A percentile compares a stretch with the other conserved stretches of the same genome.
phyloP scores from a whole-genome alignment of 441 rosid species.

The Erodium texanum region DNA sequence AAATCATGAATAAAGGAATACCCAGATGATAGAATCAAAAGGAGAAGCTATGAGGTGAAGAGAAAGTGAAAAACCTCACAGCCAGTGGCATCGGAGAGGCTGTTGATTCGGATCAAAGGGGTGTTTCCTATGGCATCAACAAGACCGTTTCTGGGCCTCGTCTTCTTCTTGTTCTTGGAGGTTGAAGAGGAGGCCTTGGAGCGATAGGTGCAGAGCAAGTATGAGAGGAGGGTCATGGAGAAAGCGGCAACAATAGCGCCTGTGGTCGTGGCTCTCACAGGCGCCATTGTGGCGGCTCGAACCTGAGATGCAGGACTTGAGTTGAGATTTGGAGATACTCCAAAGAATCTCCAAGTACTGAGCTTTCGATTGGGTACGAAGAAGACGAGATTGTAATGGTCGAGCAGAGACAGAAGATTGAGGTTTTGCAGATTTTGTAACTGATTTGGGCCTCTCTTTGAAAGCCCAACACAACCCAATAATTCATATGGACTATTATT shows the following conservation, averaged over 20 bases:
- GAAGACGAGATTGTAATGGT: background rate
- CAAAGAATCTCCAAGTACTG: background rate
- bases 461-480: background rate
- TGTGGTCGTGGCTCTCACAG: slow-evolving; percentile 25
- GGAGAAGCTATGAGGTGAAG: background rate
- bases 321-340: background rate
- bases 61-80: slow-evolving; percentile 47
- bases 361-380: background rate
- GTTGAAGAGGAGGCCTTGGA: background rate
- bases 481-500: too few relatives aligned
- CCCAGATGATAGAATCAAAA: background rate
- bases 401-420: background rate
- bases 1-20: background rate
- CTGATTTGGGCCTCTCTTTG: background rate
- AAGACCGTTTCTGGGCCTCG: slow-evolving; percentile 40
- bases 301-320: background rate
- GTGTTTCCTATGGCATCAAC: slow-evolving; percentile 75
- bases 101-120: slow-evolving; percentile 76
- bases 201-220: slow-evolving; percentile 24
- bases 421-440: background rate
- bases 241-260: slow-evolving; percentile 42
- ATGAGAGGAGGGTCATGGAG: slow-evolving; percentile 40
- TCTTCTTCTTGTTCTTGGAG: slow-evolving; percentile 27
- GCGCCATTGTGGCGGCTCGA: slow-evolving; percentile 46
- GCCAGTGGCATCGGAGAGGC: slow-evolving; percentile 87